Evolutionary conservation across 306 rosid genomes (phyloP), one percentile per base, ranked within the genome.

Genomic region (Cercis canadensis): DNA sequence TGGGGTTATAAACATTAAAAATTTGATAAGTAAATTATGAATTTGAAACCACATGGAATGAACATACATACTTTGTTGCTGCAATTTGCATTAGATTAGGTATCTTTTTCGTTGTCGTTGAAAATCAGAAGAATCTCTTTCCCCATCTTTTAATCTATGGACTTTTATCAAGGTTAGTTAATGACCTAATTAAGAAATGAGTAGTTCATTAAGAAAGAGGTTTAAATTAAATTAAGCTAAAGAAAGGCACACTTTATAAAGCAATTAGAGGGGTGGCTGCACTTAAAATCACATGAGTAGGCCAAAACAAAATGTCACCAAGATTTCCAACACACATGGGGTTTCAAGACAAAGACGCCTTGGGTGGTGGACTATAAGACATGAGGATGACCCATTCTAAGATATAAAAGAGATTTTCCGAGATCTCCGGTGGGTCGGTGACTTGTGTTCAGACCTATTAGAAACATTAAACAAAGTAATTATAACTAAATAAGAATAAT

Each of bases 341-440:
- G 32, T 24, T 24, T 24, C 29, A 33, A 11, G 67, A 77, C 59
- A 62, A 54, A 24, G 36, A 40, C 46, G 57, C 63, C 17, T 49
- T 68, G 75, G 85, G 69, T 82, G 90, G 86, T 69, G 86, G 39
- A 63, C 45, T 44, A 24, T 19, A n/a, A n/a, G n/a, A n/a, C n/a
- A n/a, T n/a, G n/a, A n/a, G n/a, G n/a, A n/a, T n/a, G n/a, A n/a
- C n/a, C n/a, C n/a, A n/a, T n/a, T n/a, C n/a, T n/a, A n/a, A n/a
- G n/a, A n/a, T n/a, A n/a, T n/a, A n/a, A n/a, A n/a, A n/a, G 50
- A 76, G 69, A 80, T 86, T 82, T 66, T 80, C 77, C 89, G 52
- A 32, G 84, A 88, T 88, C 68, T 77, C 72, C 73, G 86, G 39
- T 53, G 65, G 69, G 71, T 69, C 75, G 86, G 67, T 72, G 75